Conservation (phyloP, 768 basidiomycete species). For the Calocybe cyanea region DNA sequence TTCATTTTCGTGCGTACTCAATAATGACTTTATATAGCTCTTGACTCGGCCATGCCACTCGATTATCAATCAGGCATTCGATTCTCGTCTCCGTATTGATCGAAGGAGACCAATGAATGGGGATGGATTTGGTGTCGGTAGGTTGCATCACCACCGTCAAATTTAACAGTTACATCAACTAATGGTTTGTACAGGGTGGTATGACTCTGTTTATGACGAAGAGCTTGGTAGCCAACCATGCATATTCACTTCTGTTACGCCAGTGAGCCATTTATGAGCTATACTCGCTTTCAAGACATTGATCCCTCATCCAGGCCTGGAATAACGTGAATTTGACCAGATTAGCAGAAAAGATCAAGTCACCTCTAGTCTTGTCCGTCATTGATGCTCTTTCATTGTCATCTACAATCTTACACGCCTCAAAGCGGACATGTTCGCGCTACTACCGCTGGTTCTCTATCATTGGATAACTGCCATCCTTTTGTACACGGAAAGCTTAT, state of each 20-base stretch:
- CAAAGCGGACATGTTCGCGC: constrained; percentile 86
- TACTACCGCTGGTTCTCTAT: constrained; percentile 88
- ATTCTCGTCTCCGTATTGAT: constrained; percentile 84
- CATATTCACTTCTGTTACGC: constrained; percentile 93
- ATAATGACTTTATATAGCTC: constrained; percentile 42
- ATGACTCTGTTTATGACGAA: constrained; percentile 80
- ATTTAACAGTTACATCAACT: neutral
- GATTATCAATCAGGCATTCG: constrained; percentile 96
- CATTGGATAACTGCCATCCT: constrained; percentile 92
- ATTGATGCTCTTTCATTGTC: neutral
- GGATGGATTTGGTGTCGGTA: constrained; percentile 95
- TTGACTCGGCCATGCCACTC: constrained; percentile 92
- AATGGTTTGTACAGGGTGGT: constrained; percentile 66
- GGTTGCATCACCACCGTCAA: constrained; percentile 20
- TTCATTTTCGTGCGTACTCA: neutral
- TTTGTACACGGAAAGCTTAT: constrained; percentile 90
- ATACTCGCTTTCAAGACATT: neutral
- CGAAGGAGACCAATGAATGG: constrained; percentile 85
- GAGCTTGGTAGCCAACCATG: constrained; percentile 87
- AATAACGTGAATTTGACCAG: constrained; percentile 92
- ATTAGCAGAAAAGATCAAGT: constrained; percentile 95
- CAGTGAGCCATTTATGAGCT: constrained; percentile 49
- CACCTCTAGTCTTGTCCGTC: constrained; percentile 87
- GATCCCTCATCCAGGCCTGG: constrained; percentile 66
- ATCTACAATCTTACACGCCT: neutral